phyloP scores from a whole-genome alignment of 2,329 filamentous ascomycete genomes.

The Didymella lethalis region DNA sequence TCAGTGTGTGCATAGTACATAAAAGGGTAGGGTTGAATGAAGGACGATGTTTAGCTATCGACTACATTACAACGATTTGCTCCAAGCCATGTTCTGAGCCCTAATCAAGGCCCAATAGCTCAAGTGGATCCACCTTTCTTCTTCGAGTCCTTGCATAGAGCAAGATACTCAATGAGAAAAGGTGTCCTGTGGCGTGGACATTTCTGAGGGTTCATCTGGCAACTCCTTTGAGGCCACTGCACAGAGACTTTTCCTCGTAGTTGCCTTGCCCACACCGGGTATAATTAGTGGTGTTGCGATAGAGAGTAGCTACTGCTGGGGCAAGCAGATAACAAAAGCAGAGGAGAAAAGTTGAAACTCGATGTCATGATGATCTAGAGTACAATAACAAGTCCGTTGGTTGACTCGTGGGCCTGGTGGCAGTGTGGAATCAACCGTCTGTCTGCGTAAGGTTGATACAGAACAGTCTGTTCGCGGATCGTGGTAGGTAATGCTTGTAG shows the following conservation, averaged over 20 bases:
- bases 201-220: constrained; percentile 18
- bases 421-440: constrained; percentile 14
- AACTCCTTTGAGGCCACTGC: constrained; percentile 18
- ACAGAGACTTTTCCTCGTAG: neutral
- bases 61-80: neutral
- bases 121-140: constrained; percentile 29
- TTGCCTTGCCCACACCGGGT: constrained; percentile 41
- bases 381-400: constrained; percentile 25
- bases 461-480: constrained; percentile 14
- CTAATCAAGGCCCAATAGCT: neutral
- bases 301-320: neutral
- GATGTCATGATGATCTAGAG: constrained; percentile 31
- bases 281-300: constrained; percentile 24
- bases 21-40: neutral
- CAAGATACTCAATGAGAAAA: constrained; percentile 49
- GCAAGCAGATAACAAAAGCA: constrained; percentile 17
- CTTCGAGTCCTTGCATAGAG: constrained; percentile 44
- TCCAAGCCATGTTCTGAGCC: neutral
- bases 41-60: neutral
- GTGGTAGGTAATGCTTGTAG: constrained; percentile 22
- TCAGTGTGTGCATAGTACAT: neutral
- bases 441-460: constrained; percentile 22
- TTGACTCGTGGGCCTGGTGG: constrained; percentile 10
- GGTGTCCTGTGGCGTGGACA: constrained; percentile 31
- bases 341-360: constrained; percentile 23